phyloP scores from a whole-genome alignment of 768 basidiomycete species.

The Piloderma croceum region DNA sequence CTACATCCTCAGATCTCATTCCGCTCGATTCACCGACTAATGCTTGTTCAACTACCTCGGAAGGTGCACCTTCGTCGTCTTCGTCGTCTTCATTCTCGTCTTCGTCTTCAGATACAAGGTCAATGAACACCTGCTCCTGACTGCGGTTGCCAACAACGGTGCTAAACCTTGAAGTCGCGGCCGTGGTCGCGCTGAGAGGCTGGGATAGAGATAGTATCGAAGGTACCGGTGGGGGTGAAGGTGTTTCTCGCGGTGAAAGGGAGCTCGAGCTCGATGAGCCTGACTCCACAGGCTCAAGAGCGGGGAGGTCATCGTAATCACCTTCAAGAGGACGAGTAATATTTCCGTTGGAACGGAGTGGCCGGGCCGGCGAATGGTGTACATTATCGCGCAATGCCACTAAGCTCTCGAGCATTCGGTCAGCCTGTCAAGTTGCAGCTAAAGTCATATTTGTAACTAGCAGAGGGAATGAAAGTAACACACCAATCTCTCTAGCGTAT shows the following conservation, averaged over 20 bases:
- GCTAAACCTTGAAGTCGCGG: slow-evolving; percentile 21
- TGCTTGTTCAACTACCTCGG: slow-evolving; percentile 1
- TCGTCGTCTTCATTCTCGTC: slow-evolving; percentile 11
- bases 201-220: no score
- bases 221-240: no score
- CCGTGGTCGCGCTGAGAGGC: slow-evolving; percentile 1
- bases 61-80: slow-evolving; percentile 2
- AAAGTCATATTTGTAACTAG: background rate
- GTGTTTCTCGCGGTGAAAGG: no score
- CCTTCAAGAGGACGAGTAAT: no score
- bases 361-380: no score
- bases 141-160: slow-evolving; percentile 16
- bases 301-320: no score
- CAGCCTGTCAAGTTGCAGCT: background rate
- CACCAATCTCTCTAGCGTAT: slow-evolving; percentile 20
- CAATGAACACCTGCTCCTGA: slow-evolving; percentile 22
- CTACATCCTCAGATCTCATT: no score
- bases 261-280: no score
- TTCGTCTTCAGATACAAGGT: slow-evolving; percentile 25
- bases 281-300: no score
- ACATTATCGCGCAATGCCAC: background rate
- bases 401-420: background rate
- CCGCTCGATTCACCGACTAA: no score
- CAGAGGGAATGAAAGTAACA: slow-evolving; percentile 10
- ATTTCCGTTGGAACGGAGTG: no score